Conservation (phyloP, 495 filamentous ascomycete genomes). For the Aspergillus saccharolyticus region DNA sequence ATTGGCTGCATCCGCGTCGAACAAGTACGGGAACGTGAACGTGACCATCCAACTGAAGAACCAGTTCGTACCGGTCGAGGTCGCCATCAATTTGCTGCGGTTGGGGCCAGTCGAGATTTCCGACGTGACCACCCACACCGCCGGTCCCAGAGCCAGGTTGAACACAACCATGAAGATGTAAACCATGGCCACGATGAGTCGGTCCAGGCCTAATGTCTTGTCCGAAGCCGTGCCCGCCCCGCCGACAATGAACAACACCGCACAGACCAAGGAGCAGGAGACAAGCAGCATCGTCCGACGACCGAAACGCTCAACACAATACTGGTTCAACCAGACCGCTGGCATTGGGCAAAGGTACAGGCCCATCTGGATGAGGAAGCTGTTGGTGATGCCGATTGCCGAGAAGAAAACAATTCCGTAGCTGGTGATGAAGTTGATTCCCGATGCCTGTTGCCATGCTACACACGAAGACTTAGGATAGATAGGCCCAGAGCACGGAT, state of each 20-base stretch:
- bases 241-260: not conserved
- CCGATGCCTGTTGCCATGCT: not conserved
- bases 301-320: conserved; percentile 3
- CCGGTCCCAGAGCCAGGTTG: not conserved
- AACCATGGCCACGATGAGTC: not conserved
- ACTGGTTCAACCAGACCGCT: not conserved
- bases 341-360: conserved; percentile 1
- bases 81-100: conserved; percentile 2
- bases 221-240: not conserved
- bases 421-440: conserved; percentile 2
- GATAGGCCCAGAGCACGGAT: too few relatives aligned
- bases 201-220: not conserved
- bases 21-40: conserved; percentile 1
- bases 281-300: not conserved
- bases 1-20: not conserved
- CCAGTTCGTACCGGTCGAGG: not conserved
- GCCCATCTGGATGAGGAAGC: conserved; percentile 2
- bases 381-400: not conserved
- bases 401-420: conserved; percentile 3
- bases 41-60: conserved; percentile 1
- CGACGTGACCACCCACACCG: not conserved
- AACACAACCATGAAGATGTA: conserved; percentile 4
- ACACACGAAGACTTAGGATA: not conserved
- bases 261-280: not conserved
- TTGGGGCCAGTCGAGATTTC: not conserved